Evolutionary conservation across 23 red algal species (phyloP).

Genomic region (Rhodosorus marinus): DNA sequence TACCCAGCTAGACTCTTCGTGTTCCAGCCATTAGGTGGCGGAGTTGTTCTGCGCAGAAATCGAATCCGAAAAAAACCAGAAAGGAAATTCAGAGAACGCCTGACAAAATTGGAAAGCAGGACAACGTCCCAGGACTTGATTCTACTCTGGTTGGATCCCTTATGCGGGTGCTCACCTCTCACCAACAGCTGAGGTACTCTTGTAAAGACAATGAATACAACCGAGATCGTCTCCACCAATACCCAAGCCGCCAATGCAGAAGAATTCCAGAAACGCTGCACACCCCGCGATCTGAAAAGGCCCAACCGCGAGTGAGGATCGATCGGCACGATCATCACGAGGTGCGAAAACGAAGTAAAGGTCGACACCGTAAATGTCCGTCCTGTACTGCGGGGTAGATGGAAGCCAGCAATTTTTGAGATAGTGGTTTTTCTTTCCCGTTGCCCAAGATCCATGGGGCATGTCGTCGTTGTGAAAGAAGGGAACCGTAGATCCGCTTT

Average conservation of each 20-base stretch:
- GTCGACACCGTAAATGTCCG: slow-evolving; percentile 77
- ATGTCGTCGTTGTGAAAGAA: slow-evolving; percentile 76
- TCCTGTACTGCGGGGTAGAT: slow-evolving; percentile 23
- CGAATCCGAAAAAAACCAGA: too few species aligned
- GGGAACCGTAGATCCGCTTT: slow-evolving; percentile 36
- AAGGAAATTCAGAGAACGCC: too few species aligned
- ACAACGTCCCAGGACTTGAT: too few species aligned
- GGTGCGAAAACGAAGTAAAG: slow-evolving; percentile 71
- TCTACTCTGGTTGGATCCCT: too few species aligned
- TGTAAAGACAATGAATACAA: slow-evolving; percentile 26
- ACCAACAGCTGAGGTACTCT: too few species aligned
- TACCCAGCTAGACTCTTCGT: slow-evolving; percentile 21
- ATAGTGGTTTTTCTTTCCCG: slow-evolving; percentile 23
- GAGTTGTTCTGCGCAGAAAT: slow-evolving; percentile 11
- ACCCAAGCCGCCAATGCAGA: slow-evolving; percentile 39
- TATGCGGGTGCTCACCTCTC: too few species aligned
- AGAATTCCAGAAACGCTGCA: slow-evolving; percentile 34
- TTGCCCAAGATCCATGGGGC: slow-evolving; percentile 66
- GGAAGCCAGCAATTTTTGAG: slow-evolving; percentile 9
- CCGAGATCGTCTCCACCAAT: slow-evolving; percentile 37
- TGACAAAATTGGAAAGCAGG: too few species aligned
- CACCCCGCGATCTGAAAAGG: slow-evolving; percentile 39
- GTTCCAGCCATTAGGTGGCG: slow-evolving; percentile 30
- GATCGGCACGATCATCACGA: slow-evolving; percentile 27
- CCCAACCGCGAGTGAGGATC: slow-evolving; percentile 29